Percentiles rank a stretch among this genome's conserved stretches.
Evolutionary conservation across 306 rosid species (phyloP).

Genomic region (Crataegus laevigata): DNA sequence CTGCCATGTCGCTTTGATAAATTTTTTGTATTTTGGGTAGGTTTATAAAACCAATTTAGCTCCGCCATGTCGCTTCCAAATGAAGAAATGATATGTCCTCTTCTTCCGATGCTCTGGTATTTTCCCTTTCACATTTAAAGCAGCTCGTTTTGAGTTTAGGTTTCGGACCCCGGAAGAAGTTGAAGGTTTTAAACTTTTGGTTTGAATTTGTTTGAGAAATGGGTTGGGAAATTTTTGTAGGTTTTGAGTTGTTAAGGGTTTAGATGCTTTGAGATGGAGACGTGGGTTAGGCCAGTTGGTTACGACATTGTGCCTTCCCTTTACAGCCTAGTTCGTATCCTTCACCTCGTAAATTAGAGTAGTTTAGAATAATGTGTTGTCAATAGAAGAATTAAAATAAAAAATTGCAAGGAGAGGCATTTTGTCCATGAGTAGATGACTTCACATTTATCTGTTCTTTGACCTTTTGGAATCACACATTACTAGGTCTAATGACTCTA

Average conservation of each 20-base stretch:
- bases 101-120: slow-evolving; percentile 47
- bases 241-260: background rate
- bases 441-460: background rate
- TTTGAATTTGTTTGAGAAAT: background rate
- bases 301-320: too few relatives aligned
- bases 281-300: background rate
- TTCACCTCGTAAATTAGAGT: background rate
- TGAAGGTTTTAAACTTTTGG: background rate
- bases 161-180: background rate
- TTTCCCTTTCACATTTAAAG: slow-evolving; percentile 11
- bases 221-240: background rate
- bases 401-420: background rate
- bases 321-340: background rate
- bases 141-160: background rate
- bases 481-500: background rate
- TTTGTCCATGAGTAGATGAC: background rate
- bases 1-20: background rate
- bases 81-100: slow-evolving; percentile 47
- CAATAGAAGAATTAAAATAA: too few relatives aligned
- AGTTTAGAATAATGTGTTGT: background rate
- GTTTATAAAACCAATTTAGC: slow-evolving; percentile 6
- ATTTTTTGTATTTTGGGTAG: background rate
- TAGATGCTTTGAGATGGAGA: background rate
- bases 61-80: slow-evolving; percentile 50
- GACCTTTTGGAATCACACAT: background rate